Base-by-base conservation (phyloP, 306 rosid genomes). In the Trifolium fragiferum region DNA sequence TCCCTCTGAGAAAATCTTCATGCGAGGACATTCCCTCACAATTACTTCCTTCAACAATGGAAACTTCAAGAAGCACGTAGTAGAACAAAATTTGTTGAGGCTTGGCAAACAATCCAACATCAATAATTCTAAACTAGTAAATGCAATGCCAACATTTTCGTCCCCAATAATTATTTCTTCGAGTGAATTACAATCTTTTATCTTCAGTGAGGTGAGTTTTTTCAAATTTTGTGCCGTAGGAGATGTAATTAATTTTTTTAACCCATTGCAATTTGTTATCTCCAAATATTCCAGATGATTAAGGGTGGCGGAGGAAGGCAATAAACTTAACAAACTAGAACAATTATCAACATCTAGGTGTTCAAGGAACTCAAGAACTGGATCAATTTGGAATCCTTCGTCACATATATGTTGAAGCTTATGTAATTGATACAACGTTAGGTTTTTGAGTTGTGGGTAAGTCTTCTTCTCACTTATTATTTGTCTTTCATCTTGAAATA, bases 11-110 rank as follows among this genome's bases (percentile, higher is more conserved):
- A 64, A 64, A 11, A 10, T 10, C 50, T 64, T 19, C 70, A 64
- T 18, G 5, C 32, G 51, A 11, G 70, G 70, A 38, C 70, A 65
- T 19, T 65, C 70, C 32, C 33, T 38, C 70, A 65, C 70, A 65
- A 65, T 23, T 19, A 38, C 70, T 18, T 10, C 10, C 33, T 19
- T 16, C 33, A 65, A 53, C 60, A 53, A 19, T 8, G 60, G 30
- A 53, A 53, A 53, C 30, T 53, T 53, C 6, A 53, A 19, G 15
- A 53, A 53, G 5, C 60, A 53, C 30, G 19, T 53, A 10, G 7
- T 53, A 53, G 60, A 53, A 10, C 60, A 53, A 53, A 53, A 53
- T 53, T 53, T 53, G 15, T 19, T 53, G 14, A 53, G 27, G 13
- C 60, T 53, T 8, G 60, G 15, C 60, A 53, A 53, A 19, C 14